These are phyloP conservation scores for Arachnopeziza araneosa DNA, from an alignment of 2,329 filamentous ascomycete genomes.

Conservation along the genomic window DNA sequence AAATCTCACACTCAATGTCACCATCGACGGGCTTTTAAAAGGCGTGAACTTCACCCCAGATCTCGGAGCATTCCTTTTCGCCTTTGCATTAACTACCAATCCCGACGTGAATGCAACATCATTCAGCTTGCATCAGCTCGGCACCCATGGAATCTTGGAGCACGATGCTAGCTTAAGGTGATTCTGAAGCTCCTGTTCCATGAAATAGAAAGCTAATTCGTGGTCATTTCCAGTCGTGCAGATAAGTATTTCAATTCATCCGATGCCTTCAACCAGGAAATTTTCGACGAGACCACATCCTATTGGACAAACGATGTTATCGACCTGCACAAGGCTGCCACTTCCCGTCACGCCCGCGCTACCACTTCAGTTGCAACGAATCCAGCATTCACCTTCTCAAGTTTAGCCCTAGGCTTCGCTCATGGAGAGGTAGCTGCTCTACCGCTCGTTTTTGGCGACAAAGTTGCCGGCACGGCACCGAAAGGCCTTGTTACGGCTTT, in stretches of 20 bases:
- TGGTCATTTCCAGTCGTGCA: neutral
- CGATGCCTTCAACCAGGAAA: conserved; percentile 1
- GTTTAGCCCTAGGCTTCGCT: neutral
- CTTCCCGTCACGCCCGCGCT: neutral
- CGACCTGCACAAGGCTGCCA: neutral
- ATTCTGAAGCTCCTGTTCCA: too few relatives aligned
- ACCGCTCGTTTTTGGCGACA: conserved; percentile 1
- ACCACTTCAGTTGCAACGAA: conserved; percentile 1
- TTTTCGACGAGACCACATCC: conserved; percentile 4
- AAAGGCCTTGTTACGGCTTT: neutral
- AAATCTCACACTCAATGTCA: conserved; percentile 1
- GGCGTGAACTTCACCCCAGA: too few relatives aligned
- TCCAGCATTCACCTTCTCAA: neutral
- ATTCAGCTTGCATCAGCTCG: conserved; percentile 3
- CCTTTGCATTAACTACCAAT: too few relatives aligned
- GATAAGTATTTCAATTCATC: neutral
- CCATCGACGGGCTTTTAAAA: neutral
- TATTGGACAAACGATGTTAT: conserved; percentile 5
- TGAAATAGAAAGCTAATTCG: neutral
- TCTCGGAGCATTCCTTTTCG: too few relatives aligned
- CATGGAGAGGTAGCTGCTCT: neutral
- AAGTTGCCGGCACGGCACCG: neutral
- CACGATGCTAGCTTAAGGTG: conserved; percentile 9
- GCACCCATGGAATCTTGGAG: conserved; percentile 2
- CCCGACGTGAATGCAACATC: neutral